Percentiles rank a stretch among this genome's conserved stretches.
phyloP scores from a whole-genome alignment of 2,329 filamentous ascomycete species.

The Coleophoma cylindrospora region DNA sequence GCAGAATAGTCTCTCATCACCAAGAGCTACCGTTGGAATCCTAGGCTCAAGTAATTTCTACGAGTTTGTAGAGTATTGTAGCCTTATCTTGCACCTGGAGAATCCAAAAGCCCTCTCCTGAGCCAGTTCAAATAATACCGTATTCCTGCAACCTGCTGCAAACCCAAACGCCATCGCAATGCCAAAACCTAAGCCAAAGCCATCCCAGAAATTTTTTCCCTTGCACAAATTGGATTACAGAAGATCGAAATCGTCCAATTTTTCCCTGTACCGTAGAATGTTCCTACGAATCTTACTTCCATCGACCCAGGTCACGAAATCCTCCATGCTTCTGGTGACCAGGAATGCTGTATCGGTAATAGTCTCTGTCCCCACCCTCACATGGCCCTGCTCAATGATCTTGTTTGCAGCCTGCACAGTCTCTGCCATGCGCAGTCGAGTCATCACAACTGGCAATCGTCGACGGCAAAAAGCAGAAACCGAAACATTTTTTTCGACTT shows the following conservation, averaged over 20 bases:
- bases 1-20: too few relatives aligned
- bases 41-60: too few relatives aligned
- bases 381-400: constrained; percentile 91
- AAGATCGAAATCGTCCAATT: constrained; percentile 93
- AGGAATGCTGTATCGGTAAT: constrained; percentile 87
- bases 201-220: too few relatives aligned
- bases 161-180: too few relatives aligned
- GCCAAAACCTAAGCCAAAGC: too few relatives aligned
- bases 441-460: constrained; percentile 86
- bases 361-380: constrained; percentile 84
- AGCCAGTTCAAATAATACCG: too few relatives aligned
- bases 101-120: too few relatives aligned
- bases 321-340: constrained; percentile 85
- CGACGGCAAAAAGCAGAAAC: constrained; percentile 85
- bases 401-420: constrained; percentile 79
- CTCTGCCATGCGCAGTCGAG: constrained; percentile 84
- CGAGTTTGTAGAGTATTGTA: too few relatives aligned
- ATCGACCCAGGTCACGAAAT: constrained; percentile 95
- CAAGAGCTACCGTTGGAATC: too few relatives aligned
- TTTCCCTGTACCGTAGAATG: constrained; percentile 91
- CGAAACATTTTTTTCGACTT: constrained; percentile 83
- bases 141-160: too few relatives aligned
- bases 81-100: too few relatives aligned
- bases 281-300: constrained; percentile 96
- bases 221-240: constrained; percentile 42